phyloP scores from a whole-genome alignment of 169 alveolate species.

The Plasmodium berghei region DNA sequence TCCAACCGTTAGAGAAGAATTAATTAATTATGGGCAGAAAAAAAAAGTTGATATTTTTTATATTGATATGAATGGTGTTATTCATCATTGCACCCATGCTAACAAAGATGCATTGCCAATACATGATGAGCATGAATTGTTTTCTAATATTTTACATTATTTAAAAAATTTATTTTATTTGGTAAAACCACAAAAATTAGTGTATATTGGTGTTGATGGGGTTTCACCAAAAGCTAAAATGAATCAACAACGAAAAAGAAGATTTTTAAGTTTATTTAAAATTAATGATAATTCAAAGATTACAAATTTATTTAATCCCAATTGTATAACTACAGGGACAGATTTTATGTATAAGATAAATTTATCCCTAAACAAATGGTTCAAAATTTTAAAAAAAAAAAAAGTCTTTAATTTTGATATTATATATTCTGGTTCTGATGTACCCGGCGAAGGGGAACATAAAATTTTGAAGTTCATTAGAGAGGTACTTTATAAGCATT shows the following conservation, averaged over 20 bases:
- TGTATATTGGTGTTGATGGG: conserved; percentile 96
- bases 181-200: conserved; percentile 91
- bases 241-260: conserved; percentile 94
- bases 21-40: conserved; percentile 25
- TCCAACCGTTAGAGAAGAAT: conserved; percentile 70
- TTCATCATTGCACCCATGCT: conserved; percentile 95
- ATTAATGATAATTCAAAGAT: conserved; percentile 77
- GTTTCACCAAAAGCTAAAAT: conserved; percentile 99
- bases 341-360: conserved; percentile 91
- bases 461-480: conserved; percentile 94
- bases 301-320: conserved; percentile 85
- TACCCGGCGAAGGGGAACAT: conserved; percentile 99
- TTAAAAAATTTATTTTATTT: conserved; percentile 93
- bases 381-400: conserved; percentile 81
- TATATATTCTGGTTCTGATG: conserved; percentile 93
- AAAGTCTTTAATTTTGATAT: conserved; percentile 91
- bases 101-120: conserved; percentile 78
- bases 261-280: conserved; percentile 93
- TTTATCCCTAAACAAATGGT: conserved; percentile 78
- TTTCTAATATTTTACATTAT: conserved; percentile 89
- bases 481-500: conserved; percentile 27
- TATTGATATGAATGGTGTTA: conserved; percentile 96
- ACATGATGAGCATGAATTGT: conserved; percentile 59
- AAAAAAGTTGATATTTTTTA: conserved; percentile 91
- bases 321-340: conserved; percentile 97